Conservation (phyloP, 257 asterid species). For the Schizonepeta tenuifolia region DNA sequence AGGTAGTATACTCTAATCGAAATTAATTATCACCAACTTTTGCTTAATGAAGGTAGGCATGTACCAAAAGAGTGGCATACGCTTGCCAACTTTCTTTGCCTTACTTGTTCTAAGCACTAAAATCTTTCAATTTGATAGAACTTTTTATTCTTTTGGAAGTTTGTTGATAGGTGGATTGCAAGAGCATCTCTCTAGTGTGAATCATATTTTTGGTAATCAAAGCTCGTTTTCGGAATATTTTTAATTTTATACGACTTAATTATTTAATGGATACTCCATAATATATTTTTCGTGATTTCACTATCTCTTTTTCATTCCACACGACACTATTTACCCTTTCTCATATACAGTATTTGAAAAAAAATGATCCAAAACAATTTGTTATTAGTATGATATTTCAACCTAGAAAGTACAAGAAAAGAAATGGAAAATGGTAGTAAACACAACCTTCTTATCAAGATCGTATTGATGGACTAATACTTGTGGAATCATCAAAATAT, state of each 20-base stretch:
- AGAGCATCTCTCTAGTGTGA: slow-evolving; percentile 27
- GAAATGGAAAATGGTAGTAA: too few relatives aligned
- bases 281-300: too few relatives aligned
- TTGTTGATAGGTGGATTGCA: slow-evolving; percentile 36
- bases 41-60: slow-evolving; percentile 41
- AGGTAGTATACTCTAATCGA: background rate
- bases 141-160: slow-evolving; percentile 30
- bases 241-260: background rate
- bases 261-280: background rate
- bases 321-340: too few relatives aligned
- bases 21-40: slow-evolving; percentile 40
- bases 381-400: background rate
- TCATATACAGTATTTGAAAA: background rate
- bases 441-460: too few relatives aligned
- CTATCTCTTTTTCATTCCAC: too few relatives aligned
- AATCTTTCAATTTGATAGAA: slow-evolving; percentile 23
- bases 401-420: background rate
- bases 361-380: background rate
- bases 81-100: slow-evolving; percentile 43
- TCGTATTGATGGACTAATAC: background rate
- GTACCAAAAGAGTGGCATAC: slow-evolving; percentile 36
- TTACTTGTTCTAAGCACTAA: slow-evolving; percentile 35
- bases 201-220: slow-evolving; percentile 20
- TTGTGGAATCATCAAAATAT: background rate
- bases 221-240: background rate